These are phyloP conservation scores for Trichoderma sp. DNA, from an alignment of 2,329 filamentous ascomycete genomes.

Conservation along the genomic window DNA sequence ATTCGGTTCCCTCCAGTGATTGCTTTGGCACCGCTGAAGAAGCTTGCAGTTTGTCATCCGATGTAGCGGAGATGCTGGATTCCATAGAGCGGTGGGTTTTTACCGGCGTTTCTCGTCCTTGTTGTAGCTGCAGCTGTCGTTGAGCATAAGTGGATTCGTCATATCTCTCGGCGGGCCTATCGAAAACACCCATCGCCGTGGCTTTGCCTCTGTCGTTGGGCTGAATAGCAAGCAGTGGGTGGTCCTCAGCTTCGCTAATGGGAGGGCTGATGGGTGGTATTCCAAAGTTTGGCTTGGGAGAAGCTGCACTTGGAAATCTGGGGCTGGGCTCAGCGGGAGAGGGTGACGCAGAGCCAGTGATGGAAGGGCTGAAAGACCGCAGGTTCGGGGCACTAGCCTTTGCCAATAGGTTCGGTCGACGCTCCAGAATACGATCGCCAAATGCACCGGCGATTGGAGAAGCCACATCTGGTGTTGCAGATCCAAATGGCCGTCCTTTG, in stretches of 20 bases:
- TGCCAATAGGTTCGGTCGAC: slow-evolving; percentile 45
- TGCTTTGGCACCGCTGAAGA: slow-evolving; percentile 48
- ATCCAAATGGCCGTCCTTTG: slow-evolving; percentile 57
- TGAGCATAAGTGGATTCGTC: slow-evolving; percentile 85
- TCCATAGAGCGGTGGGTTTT: slow-evolving; percentile 48
- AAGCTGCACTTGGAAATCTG: slow-evolving; percentile 41
- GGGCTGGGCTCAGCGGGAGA: slow-evolving; percentile 37
- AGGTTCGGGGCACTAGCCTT: slow-evolving; percentile 71
- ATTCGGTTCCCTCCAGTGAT: slow-evolving; percentile 38
- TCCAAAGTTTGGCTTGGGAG: slow-evolving; percentile 38
- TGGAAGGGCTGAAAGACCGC: slow-evolving; percentile 56
- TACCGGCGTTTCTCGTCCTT: slow-evolving; percentile 66
- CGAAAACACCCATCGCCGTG: slow-evolving; percentile 65
- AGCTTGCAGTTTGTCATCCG: slow-evolving; percentile 48
- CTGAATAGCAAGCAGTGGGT: slow-evolving; percentile 64
- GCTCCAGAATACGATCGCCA: slow-evolving; percentile 50
- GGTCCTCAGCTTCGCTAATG: slow-evolving; percentile 72
- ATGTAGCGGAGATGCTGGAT: slow-evolving; percentile 44
- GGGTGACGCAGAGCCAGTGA: slow-evolving; percentile 34
- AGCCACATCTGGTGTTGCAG: slow-evolving; percentile 55
- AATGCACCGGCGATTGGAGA: slow-evolving; percentile 50
- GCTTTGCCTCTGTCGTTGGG: slow-evolving; percentile 80
- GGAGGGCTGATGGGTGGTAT: slow-evolving; percentile 53
- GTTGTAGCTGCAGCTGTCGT: slow-evolving; percentile 77
- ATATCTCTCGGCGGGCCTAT: slow-evolving; percentile 73